These are phyloP conservation scores for Spathaspora arborariae DNA, from an alignment of 805 yeast species.

Conservation along the genomic window DNA sequence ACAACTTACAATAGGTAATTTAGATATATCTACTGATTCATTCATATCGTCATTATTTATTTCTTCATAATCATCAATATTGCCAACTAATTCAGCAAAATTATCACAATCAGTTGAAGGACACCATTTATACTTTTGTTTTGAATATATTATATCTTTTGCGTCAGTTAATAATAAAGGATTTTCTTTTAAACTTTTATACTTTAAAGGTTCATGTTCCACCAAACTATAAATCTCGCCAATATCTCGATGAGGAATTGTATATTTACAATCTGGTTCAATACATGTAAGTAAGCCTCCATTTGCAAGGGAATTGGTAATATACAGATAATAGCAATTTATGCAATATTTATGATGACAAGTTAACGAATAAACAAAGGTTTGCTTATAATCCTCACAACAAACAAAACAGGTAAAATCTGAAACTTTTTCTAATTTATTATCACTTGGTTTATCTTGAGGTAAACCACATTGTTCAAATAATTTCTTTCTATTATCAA, in stretches of 20 bases:
- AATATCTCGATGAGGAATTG: constrained; percentile 42
- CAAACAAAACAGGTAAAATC: constrained; percentile 63
- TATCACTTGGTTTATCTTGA: constrained; percentile 1
- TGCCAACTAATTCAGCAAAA: constrained; percentile 39
- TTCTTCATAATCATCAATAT: constrained; percentile 13
- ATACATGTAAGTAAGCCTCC: constrained; percentile 64
- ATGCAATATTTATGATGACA: constrained; percentile 75
- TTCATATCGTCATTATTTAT: constrained; percentile 10
- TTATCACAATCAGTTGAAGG: constrained; percentile 78
- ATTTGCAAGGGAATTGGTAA: constrained; percentile 38
- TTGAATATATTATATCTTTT: constrained; percentile 45
- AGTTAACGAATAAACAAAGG: constrained; percentile 44
- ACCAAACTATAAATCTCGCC: constrained; percentile 12
- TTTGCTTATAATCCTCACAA: constrained; percentile 47
- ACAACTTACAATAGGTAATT: constrained; percentile 71
- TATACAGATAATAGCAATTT: constrained; percentile 63
- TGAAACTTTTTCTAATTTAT: constrained; percentile 9
- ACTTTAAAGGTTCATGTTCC: neutral
- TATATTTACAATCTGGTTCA: constrained; percentile 47
- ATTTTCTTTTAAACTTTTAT: constrained; percentile 27
- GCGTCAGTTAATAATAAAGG: constrained; percentile 37
- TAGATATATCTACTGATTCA: constrained; percentile 10
- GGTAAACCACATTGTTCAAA: constrained; percentile 27
- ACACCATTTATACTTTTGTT: constrained; percentile 64
- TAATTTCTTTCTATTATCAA: constrained; percentile 25